These are phyloP conservation scores for Artemisia annua DNA, from an alignment of 129 eudicot genomes.

Conservation along the genomic window DNA sequence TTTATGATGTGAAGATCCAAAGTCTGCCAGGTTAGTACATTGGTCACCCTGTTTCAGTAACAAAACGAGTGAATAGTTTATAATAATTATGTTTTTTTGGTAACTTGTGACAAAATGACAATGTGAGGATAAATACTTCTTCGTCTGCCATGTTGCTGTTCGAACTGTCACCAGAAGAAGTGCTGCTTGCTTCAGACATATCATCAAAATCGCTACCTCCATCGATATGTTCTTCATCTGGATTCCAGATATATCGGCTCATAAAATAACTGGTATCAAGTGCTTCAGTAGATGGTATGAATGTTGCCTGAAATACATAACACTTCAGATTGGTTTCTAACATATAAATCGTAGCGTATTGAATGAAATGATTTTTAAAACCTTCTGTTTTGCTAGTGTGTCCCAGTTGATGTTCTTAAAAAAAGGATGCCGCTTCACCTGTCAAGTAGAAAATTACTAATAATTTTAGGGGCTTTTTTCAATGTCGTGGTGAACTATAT, in stretches of 20 bases:
- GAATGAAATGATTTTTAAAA: constrained; percentile 19
- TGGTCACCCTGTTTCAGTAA: constrained; percentile 67
- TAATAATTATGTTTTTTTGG: not conserved
- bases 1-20: constrained; percentile 47
- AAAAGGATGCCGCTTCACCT: constrained; percentile 82
- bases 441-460: constrained; percentile 6
- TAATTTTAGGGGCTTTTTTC: constrained; percentile 2
- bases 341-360: not conserved
- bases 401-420: constrained; percentile 84
- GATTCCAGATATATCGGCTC: no score
- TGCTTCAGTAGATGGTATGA: no score
- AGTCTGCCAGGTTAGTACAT: constrained; percentile 70
- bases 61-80: not conserved
- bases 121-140: constrained; percentile 51
- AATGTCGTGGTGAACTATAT: not conserved
- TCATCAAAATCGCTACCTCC: constrained; percentile 91
- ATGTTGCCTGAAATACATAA: constrained; percentile 5
- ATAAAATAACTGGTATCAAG: no score
- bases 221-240: constrained; percentile 52
- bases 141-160: constrained; percentile 72
- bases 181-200: constrained; percentile 63
- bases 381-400: constrained; percentile 96
- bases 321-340: constrained; percentile 17
- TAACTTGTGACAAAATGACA: not conserved
- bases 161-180: constrained; percentile 73